phyloP scores from a whole-genome alignment of 2,329 filamentous ascomycete species.

The Xylariaceae sp. region DNA sequence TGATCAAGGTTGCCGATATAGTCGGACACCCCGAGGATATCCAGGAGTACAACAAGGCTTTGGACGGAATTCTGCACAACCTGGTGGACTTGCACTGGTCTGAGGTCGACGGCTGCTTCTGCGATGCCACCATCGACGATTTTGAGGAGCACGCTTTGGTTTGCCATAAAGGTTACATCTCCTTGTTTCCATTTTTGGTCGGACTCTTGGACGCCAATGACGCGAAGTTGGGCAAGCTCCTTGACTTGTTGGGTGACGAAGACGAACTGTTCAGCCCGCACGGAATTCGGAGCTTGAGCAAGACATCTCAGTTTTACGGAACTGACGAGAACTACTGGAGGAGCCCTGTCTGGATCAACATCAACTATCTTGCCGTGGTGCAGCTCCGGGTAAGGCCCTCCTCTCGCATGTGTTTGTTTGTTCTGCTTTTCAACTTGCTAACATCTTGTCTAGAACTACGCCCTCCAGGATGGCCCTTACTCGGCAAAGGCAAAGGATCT shows the following conservation, averaged over 20 bases:
- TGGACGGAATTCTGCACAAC: slow-evolving; percentile 75
- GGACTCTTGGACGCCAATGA: slow-evolving; percentile 72
- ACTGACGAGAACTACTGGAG: slow-evolving; percentile 97
- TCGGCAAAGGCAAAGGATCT: slow-evolving; percentile 62
- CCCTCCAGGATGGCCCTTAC: slow-evolving; percentile 61
- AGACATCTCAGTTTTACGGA: slow-evolving; percentile 74
- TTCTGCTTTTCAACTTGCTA: slow-evolving; percentile 6
- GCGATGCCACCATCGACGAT: slow-evolving; percentile 90
- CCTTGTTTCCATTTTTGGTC: slow-evolving; percentile 84
- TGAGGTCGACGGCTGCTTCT: slow-evolving; percentile 73
- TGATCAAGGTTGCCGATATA: slow-evolving; percentile 70
- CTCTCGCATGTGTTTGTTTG: not conserved
- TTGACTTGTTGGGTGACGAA: slow-evolving; percentile 74
- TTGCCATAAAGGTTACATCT: slow-evolving; percentile 96
- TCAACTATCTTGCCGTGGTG: slow-evolving; percentile 83
- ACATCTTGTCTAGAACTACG: slow-evolving; percentile 50
- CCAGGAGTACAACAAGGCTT: slow-evolving; percentile 63
- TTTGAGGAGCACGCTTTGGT: slow-evolving; percentile 87
- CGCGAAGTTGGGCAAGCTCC: slow-evolving; percentile 64
- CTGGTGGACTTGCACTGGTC: slow-evolving; percentile 94
- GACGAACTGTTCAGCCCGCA: slow-evolving; percentile 84
- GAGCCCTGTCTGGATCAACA: slow-evolving; percentile 90
- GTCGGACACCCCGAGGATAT: slow-evolving; percentile 75
- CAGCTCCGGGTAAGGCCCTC: slow-evolving; percentile 63
- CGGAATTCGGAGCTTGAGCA: slow-evolving; percentile 86